phyloP scores from a whole-genome alignment of 331 rosid species.

The Spiraea crenata region DNA sequence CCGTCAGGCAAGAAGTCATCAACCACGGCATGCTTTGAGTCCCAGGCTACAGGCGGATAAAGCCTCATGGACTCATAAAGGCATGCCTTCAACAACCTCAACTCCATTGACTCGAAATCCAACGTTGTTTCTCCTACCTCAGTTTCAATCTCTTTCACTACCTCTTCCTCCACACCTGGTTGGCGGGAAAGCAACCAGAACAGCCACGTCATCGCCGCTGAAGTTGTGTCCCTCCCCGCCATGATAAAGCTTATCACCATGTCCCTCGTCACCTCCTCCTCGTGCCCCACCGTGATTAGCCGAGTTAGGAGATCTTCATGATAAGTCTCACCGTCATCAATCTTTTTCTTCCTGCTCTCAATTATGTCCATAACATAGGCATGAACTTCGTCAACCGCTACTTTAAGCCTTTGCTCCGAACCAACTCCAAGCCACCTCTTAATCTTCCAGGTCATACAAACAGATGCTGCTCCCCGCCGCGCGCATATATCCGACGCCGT shows the following conservation, averaged over 20 bases:
- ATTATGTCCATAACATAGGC: constrained; percentile 51
- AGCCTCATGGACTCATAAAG: constrained; percentile 83
- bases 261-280: constrained; percentile 63
- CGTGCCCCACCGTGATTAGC: constrained; percentile 54
- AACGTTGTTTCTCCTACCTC: constrained; percentile 1
- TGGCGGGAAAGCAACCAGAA: constrained; percentile 72
- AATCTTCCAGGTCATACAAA: constrained; percentile 64
- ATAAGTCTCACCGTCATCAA: neutral
- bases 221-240: constrained; percentile 93
- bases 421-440: constrained; percentile 76
- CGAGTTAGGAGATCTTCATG: constrained; percentile 62
- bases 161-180: constrained; percentile 30
- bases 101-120: constrained; percentile 44
- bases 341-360: constrained; percentile 35
- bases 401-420: constrained; percentile 57
- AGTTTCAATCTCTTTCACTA: constrained; percentile 44
- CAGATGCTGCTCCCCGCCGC: constrained; percentile 62
- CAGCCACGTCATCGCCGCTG: constrained; percentile 91
- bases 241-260: constrained; percentile 78
- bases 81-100: constrained; percentile 63
- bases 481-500: constrained; percentile 70
- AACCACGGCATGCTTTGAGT: constrained; percentile 72
- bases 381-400: constrained; percentile 55
- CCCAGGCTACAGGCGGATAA: constrained; percentile 91
- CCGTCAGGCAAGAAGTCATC: constrained; percentile 73